Evolutionary conservation across 495 filamentous ascomycete species (phyloP).

Genomic region (Neurospora hispaniola): DNA sequence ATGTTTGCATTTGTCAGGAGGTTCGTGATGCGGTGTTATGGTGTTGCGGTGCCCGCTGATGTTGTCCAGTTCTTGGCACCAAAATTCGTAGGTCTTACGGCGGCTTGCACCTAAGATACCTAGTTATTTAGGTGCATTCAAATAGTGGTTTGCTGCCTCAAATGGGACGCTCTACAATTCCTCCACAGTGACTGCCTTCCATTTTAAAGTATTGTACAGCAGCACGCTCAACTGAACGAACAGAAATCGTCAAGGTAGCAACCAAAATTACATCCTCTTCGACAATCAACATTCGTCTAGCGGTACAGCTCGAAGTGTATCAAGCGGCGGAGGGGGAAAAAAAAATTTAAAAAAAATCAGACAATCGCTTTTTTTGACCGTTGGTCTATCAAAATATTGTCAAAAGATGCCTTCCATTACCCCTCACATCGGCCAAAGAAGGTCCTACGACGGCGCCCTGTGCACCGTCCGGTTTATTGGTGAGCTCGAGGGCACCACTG

Average conservation of each 20-base stretch:
- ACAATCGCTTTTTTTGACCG: neutral
- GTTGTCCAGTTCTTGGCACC: neutral
- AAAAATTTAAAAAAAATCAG: neutral
- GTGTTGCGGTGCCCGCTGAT: neutral
- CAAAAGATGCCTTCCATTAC: constrained; percentile 8
- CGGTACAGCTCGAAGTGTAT: neutral
- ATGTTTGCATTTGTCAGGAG: neutral
- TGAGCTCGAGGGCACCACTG: constrained; percentile 59
- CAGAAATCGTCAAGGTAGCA: neutral
- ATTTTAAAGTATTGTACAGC: neutral
- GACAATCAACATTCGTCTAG: neutral
- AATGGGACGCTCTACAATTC: neutral
- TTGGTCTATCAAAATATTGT: neutral
- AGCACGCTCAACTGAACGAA: neutral
- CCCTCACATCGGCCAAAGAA: constrained; percentile 52
- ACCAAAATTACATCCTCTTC: neutral
- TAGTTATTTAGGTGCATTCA: neutral
- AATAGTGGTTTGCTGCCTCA: neutral
- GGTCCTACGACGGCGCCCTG: constrained; percentile 60
- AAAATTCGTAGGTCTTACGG: neutral
- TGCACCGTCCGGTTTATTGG: constrained; percentile 86
- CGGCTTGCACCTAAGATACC: neutral
- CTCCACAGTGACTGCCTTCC: neutral
- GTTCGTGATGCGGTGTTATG: neutral
- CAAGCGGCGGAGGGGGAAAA: neutral